A percentile compares a stretch with the other conserved stretches of the same genome.
Evolutionary conservation across 192 early-diverging fungal genomes (phyloP).

Genomic region (Coemansia sp.): DNA sequence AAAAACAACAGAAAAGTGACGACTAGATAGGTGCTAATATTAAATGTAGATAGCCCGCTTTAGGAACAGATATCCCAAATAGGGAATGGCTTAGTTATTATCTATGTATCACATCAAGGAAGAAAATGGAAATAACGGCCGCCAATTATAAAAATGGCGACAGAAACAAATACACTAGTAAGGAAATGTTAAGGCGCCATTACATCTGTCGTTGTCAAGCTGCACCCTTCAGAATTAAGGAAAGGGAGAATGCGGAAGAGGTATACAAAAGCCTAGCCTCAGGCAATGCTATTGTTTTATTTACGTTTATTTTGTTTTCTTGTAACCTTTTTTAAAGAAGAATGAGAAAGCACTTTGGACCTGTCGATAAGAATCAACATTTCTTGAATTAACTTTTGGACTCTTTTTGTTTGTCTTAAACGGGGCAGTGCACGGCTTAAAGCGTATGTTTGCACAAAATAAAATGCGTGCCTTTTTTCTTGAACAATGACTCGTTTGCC

Average conservation of each 20-base stretch:
- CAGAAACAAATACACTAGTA: background rate
- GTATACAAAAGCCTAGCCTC: background rate
- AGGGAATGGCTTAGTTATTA: background rate
- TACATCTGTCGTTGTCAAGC: background rate
- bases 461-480: constrained; percentile 6
- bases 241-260: background rate
- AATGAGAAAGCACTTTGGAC: background rate
- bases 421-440: background rate
- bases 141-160: background rate
- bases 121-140: background rate
- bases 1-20: background rate
- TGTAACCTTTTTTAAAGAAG: background rate
- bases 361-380: too few relatives aligned
- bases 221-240: background rate
- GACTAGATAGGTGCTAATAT: constrained; percentile 1
- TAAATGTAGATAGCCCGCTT: background rate
- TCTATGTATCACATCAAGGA: background rate
- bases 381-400: too few relatives aligned
- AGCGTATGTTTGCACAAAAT: background rate
- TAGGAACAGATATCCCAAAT: background rate
- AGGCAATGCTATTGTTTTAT: background rate
- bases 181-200: background rate
- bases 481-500: too few relatives aligned
- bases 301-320: background rate
- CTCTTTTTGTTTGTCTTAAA: background rate